Percentiles rank a stretch among this genome's conserved stretches.
phyloP scores from a whole-genome alignment of 129 eudicot species.

The Erigeron canadensis region DNA sequence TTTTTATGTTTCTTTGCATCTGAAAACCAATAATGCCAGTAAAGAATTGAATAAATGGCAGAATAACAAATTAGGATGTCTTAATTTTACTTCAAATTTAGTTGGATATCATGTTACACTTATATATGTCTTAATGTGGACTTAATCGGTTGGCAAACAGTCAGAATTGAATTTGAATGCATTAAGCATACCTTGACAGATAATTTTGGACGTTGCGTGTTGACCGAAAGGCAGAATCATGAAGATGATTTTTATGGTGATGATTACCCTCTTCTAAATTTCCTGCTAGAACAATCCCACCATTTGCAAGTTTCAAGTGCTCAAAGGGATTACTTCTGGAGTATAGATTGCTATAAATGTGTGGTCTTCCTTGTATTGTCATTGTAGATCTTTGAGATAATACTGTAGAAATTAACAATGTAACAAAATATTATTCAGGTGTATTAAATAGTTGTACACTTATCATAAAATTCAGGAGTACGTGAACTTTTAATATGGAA shows the following conservation, averaged over 20 bases:
- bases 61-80: too few species aligned
- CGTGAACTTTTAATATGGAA: too few species aligned
- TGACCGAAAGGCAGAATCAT: conserved; percentile 29
- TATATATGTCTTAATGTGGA: too few species aligned
- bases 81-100: too few species aligned
- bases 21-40: too few species aligned
- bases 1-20: background rate
- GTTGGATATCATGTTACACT: too few species aligned
- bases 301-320: conserved; percentile 48
- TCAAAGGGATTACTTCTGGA: conserved; percentile 50
- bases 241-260: conserved; percentile 21
- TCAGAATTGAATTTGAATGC: background rate
- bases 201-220: conserved; percentile 30
- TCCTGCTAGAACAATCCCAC: conserved; percentile 49
- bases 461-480: too few species aligned
- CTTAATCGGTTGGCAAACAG: background rate
- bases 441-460: too few species aligned
- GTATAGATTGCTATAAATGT: conserved; percentile 36
- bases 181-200: conserved; percentile 25
- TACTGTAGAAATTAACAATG: conserved; percentile 34
- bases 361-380: conserved; percentile 40
- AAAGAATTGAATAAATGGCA: too few species aligned
- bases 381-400: conserved; percentile 46
- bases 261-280: conserved; percentile 29
- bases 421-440: too few species aligned